Evolutionary conservation across 257 asterid genomes (phyloP).

Genomic region (Galeopsis tetrahit): DNA sequence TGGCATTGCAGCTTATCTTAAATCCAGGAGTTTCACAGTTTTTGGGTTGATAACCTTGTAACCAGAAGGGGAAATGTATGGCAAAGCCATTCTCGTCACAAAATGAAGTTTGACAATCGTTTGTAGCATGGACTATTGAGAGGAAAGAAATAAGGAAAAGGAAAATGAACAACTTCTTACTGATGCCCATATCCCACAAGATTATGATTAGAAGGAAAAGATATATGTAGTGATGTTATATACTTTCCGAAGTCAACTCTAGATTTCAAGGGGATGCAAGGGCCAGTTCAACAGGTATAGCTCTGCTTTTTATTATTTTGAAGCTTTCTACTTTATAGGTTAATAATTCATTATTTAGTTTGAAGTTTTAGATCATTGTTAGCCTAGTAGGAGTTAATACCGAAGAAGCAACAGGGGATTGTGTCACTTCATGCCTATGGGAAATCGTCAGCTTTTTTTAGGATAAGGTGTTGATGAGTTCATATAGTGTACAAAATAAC

Average conservation of each 20-base stretch:
- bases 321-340: neutral
- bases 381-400: neutral
- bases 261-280: neutral
- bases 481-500: neutral
- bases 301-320: slow-evolving; percentile 1
- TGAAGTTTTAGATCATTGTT: neutral
- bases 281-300: neutral
- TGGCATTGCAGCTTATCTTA: slow-evolving; percentile 38
- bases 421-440: slow-evolving; percentile 10
- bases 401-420: neutral
- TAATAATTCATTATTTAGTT: neutral
- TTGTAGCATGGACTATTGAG: slow-evolving; percentile 30
- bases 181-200: slow-evolving; percentile 39
- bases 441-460: neutral
- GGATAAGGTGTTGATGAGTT: slow-evolving; percentile 1
- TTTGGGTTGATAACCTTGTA: slow-evolving; percentile 32
- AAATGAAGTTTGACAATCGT: slow-evolving; percentile 35
- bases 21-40: slow-evolving; percentile 56
- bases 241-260: slow-evolving; percentile 29
- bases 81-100: slow-evolving; percentile 32
- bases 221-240: neutral
- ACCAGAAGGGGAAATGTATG: slow-evolving; percentile 55
- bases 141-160: slow-evolving; percentile 30
- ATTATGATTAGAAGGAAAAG: neutral
- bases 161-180: slow-evolving; percentile 30